These are phyloP conservation scores for Sherardia arvensis DNA, from an alignment of 257 asterid species.

Conservation along the genomic window DNA sequence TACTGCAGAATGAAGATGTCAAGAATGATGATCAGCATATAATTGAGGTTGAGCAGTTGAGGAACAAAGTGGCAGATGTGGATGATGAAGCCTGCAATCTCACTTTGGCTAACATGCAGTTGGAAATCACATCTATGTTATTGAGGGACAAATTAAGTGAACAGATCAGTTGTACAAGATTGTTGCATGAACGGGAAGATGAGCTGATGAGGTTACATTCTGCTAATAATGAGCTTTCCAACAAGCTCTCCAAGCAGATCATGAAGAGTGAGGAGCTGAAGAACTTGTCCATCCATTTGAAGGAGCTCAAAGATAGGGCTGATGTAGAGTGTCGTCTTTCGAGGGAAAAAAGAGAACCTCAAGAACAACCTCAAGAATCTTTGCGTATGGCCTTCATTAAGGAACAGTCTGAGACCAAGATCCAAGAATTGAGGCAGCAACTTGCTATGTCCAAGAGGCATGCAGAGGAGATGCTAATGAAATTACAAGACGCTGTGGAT, in stretches of 20 bases:
- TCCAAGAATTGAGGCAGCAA: conserved; percentile 79
- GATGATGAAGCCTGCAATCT: conserved; percentile 41
- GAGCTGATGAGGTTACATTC: conserved; percentile 33
- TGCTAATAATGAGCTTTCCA: conserved; percentile 46
- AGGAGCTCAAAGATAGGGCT: conserved; percentile 81
- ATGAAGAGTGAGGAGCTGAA: conserved; percentile 68
- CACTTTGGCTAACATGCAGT: conserved; percentile 45
- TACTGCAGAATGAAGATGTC: conserved; percentile 58
- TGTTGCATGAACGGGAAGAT: conserved; percentile 33
- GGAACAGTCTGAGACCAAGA: conserved; percentile 74
- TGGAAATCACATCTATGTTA: conserved; percentile 40
- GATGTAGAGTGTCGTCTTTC: conserved; percentile 53
- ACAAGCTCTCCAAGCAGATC: conserved; percentile 59
- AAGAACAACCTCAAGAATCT: conserved; percentile 66
- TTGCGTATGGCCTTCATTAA: conserved; percentile 84
- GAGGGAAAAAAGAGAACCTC: conserved; percentile 57
- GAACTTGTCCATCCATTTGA: conserved; percentile 62
- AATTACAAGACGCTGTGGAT: conserved; percentile 81
- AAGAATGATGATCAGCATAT: conserved; percentile 11
- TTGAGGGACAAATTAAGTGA: conserved; percentile 51
- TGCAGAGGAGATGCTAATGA: conserved; percentile 91
- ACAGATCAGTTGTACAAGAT: conserved; percentile 20
- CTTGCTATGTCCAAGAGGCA: conserved; percentile 67
- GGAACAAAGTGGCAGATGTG: conserved; percentile 22
- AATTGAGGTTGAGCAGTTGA: conserved; percentile 7